Evolutionary conservation across 768 basidiomycete genomes (phyloP), one percentile per base, ranked within the genome.

Genomic region (Xerocomellus chrysenteron): DNA sequence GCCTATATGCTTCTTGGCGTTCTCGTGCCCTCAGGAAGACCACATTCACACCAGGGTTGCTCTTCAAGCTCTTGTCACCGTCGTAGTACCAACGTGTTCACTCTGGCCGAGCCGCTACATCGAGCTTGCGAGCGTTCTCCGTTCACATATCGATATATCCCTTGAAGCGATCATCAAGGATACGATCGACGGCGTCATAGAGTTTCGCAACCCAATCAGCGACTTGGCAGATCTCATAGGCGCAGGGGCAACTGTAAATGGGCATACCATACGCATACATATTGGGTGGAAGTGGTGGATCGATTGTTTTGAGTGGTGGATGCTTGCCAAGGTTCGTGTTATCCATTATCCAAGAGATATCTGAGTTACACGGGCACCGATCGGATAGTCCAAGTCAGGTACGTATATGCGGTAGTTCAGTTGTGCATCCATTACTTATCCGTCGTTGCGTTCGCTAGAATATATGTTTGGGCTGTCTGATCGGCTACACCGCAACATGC

Each of bases 1-100:
- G 24, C 7, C 26, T 17, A 35, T 49, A 43, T 61, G 44, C 54
- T 41, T 51, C 49, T 41, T 47, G 39, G 28, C 33, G n/a, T 56
- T 65, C 50, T 47, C 39, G 41, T 50, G 56, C 39, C 12, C 51
- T 48, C 55, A 48, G 43, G 54, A 58, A 54, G 56, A 58, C 39
- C 50, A 40, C 16, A 47, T 41, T 19, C 57, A 55, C 13, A 60
- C 63, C 17, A 67, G 66, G 30, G 57, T 48, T 4, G 57, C 67
- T 39, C 65, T 74, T 33, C 73, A 72, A 59, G 77, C 75, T 19
- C 70, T 82, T 17, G 69, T 75, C 42, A 67, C 70, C 4, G 57
- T 83, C 36, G 52, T 82, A n/a, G 72, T 70, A 2, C 80, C 82
- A 6, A 76, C 76, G 2, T 73, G 69, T 43, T 74, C 74, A n/a